A percentile compares a stretch with the other conserved stretches of the same genome.
Conservation (phyloP, 2,329 filamentous ascomycete species). For the Davidsoniella neocaledoniae region DNA sequence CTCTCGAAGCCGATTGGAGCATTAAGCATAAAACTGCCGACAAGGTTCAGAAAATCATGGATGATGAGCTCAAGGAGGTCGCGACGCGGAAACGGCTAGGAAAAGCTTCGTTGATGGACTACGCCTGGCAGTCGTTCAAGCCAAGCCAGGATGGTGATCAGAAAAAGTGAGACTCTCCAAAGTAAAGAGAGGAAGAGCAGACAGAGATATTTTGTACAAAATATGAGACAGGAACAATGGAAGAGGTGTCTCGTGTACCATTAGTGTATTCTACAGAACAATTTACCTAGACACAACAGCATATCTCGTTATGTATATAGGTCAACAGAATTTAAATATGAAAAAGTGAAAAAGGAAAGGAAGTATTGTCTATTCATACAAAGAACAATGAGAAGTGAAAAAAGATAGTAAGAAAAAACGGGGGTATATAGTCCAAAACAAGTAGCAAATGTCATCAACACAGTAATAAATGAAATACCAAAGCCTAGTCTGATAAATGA, state of each 20-base stretch:
- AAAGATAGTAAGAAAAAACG: not conserved
- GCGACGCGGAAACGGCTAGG: conserved; percentile 40
- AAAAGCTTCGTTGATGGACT: conserved; percentile 28
- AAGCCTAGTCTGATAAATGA: conserved; percentile 5
- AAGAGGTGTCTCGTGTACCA: no score
- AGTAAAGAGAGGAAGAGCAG: not conserved
- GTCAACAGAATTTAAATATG: not conserved
- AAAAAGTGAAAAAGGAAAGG: not conserved
- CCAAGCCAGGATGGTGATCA: not conserved
- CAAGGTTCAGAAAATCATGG: conserved; percentile 36
- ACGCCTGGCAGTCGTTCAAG: conserved; percentile 20
- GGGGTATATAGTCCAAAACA: conserved; percentile 4
- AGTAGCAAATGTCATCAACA: not conserved
- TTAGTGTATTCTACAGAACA: not conserved
- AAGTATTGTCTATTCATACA: conserved; percentile 1
- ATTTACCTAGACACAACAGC: not conserved
- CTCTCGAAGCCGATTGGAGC: conserved; percentile 44
- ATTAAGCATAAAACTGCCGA: conserved; percentile 42
- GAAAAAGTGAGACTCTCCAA: not conserved
- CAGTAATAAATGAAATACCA: not conserved
- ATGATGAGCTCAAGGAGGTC: conserved; percentile 37
- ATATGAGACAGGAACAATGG: not conserved
- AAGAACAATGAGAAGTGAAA: not conserved
- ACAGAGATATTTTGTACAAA: not conserved
- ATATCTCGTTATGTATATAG: no score